These are phyloP conservation scores for Bimuria novae-zelandiae DNA, from an alignment of 2,329 filamentous ascomycete genomes.

Conservation along the genomic window DNA sequence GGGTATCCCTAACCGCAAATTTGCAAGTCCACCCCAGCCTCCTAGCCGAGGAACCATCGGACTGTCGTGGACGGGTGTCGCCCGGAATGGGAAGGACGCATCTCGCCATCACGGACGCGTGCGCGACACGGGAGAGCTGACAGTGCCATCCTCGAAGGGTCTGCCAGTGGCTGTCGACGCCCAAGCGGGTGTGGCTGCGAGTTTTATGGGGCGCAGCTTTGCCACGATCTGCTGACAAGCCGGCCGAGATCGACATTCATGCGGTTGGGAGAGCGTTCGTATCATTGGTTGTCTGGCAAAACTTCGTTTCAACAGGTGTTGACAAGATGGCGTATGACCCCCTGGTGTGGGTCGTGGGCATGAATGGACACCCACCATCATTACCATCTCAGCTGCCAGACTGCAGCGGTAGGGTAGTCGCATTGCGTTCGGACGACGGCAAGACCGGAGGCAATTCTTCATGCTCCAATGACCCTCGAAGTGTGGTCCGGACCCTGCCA, in stretches of 20 bases:
- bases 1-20: constrained; percentile 16
- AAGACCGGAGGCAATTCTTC: constrained; percentile 4
- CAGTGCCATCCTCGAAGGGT: constrained; percentile 44
- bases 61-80: constrained; percentile 2
- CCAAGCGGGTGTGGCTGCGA: constrained; percentile 54
- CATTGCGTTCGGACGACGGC: neutral
- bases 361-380: constrained; percentile 14
- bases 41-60: constrained; percentile 18
- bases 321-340: constrained; percentile 26
- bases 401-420: constrained; percentile 5
- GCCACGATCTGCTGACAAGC: constrained; percentile 2
- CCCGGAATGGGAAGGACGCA: constrained; percentile 18
- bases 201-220: constrained; percentile 6
- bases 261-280: neutral
- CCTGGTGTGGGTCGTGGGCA: constrained; percentile 16
- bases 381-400: constrained; percentile 11
- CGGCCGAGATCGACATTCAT: constrained; percentile 2
- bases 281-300: constrained; percentile 17
- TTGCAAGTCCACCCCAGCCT: constrained; percentile 30
- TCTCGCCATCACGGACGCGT: constrained; percentile 46
- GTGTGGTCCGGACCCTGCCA: constrained; percentile 17
- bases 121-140: constrained; percentile 61
- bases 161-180: neutral
- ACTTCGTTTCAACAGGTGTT: constrained; percentile 33
- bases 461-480: constrained; percentile 29